Base-by-base conservation (phyloP, 208 protist genomes). In the Crithidia sp. region DNA sequence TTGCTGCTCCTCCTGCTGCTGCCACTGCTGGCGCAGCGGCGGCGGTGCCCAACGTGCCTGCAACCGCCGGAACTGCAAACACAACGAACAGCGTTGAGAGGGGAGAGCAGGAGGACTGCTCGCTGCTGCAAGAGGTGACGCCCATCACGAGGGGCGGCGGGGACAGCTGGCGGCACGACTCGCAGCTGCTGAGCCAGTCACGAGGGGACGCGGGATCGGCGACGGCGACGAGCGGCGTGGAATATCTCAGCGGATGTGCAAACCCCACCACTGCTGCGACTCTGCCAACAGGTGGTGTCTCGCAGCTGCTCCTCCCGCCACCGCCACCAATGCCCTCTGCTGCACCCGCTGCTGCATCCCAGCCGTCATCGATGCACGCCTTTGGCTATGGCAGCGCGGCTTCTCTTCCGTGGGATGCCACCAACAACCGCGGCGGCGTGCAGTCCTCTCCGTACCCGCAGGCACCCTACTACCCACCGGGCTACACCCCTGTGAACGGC, bases 91-190 rank as follows among this genome's bases (percentile, higher is more conserved):
- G 28, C 9, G 19, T 28, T 41, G 28, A 54, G 60, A 13, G 7
- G 58, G 16, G 28, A 17, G 56, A 44, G 41, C 14, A 66, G 39
- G 58, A 61, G 8, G 67, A 62, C 44, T 71, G 65, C 4, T 8
- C 43, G 39, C 56, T 77, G 37, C 44, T 71, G 57, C 65, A 77
- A 19, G 65, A 71, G 41, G 59, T 71, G 13, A 77, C 73, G 6
- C 73, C 73, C 28, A 71, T 77, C 40, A 71, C 41, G 9, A 44
- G 60, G 28, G 52, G 61, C 13, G 61, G 55, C 13, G 61, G 55
- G 40, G 62, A 52, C 54, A 69, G 64, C 52, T 64, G 44, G 54
- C 65, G 43, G 19, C 57, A 66, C 13, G 73, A 67, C 16, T 59
- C 58, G 10, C 58, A 71, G 39, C 63, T 71, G 58, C 63, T 44